Evolutionary conservation across 148 eudicot genomes (phyloP), one percentile per base, ranked within the genome.

Genomic region (Rhododendron ovatum): DNA sequence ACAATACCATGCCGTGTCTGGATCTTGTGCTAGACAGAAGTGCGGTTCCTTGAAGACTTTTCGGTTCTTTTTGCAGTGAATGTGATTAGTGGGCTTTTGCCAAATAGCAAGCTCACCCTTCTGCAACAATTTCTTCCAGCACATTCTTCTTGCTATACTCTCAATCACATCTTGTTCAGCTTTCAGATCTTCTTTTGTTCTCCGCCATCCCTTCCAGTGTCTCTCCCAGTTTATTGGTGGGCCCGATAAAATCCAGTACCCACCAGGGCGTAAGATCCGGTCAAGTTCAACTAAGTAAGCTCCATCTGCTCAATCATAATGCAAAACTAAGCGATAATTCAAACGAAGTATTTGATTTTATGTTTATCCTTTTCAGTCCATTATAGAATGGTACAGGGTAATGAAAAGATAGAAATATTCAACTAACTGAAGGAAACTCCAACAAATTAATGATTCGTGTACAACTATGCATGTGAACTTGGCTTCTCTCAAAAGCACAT

Each of bases 1-100:
- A 85, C 22, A 59, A 86, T 96, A 96, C 99, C 99, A 96, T 12
- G 96, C 98, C 73, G 43, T 45, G 41, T 96, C 99, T 6, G 95
- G 93, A 50, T 93, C 75, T 45, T 86, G 91, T 43, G 61, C 87
- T 43, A 88, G 79, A 86, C 98, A 95, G 73, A 97, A 92, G 0
- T 18, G 90, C 0, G 95, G 98, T 24, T 93, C 91, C 85, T 90
- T 94, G 87, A 90, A 90, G 48, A 91, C 83, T 80, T 88, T 90
- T 55, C 91, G 74, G 17, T 88, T 89, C 26, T 69, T 50, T 63
- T 91, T 91, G 47, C 95, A 93, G 43, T 93, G 92, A 3, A 87
- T 12, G 63, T 92, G 94, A 85, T 93, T 92, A 0, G 93, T 86
- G 14, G 93, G 91, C 69, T 93, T 93, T 84, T 89, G 95, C 95